Evolutionary conservation across 2,329 filamentous ascomycete species (phyloP), one percentile per base, ranked within the genome.

Genomic region (Cladosporium colombiae): DNA sequence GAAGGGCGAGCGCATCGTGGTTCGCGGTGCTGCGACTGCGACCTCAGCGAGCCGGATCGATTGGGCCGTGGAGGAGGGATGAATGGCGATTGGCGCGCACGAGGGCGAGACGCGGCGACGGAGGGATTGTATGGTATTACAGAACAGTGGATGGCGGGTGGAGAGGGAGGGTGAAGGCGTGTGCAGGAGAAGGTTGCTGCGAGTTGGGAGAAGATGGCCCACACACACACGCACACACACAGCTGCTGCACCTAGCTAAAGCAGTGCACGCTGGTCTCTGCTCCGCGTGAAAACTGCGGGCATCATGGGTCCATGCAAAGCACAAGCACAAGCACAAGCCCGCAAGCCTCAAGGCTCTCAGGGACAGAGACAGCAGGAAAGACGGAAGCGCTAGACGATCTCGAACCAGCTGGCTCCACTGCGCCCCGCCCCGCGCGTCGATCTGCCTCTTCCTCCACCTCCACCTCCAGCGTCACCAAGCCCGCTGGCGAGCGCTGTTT

Each of bases 1-100:
- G 61, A 56, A 33, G 31, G 50, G 61, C 50, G 61, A 35, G 61
- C 61, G 61, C 61, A 63, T 63, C 8, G 61, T 63, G 61, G 31
- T 63, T 16, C 25, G 61, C 50, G 61, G 52, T 25, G 61, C 50
- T 46, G 61, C 50, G 31, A 44, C 33, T 21, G n/a, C 27, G 31
- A 55, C 27, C 40, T 53, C 35, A 27, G 49, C 49, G 23, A 63
- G 35, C 18, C 50, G 35, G 6, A 31, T 57, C n/a, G 33, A 27
- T 7, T 4, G 29, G 25, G 31, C 18, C 3, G 31, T 8, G 5
- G 33, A 40, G 13, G 33, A 40, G 5, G 13, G 29, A 31, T 14
- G 3, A 8, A 18, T 2, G 33, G 55, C 33, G 55, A 40, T 18
- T 57, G 55, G 31, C 23, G 55, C 21, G 33, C 21, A 33, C 33